phyloP scores from a whole-genome alignment of 2,329 filamentous ascomycete species.

The Pseudogymnoascus sp. region DNA sequence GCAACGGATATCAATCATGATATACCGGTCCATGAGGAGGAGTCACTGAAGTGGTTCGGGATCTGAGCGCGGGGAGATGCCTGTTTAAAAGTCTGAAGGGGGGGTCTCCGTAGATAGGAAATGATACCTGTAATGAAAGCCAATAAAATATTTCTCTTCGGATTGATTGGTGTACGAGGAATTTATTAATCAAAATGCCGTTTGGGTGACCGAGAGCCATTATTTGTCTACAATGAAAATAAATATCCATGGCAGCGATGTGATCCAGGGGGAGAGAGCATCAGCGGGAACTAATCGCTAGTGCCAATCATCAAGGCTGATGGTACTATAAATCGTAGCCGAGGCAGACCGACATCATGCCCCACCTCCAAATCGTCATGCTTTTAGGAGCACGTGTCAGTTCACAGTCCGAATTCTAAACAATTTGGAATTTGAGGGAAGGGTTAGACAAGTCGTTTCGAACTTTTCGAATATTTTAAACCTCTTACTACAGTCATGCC shows the following conservation, averaged over 20 bases:
- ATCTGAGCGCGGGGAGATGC: background rate
- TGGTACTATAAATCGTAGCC: background rate
- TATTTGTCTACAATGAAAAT: background rate
- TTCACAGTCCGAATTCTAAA: background rate
- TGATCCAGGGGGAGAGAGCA: background rate
- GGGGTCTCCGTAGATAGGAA: background rate
- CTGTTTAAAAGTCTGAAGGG: background rate
- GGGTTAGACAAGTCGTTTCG: background rate
- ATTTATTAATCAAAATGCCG: background rate
- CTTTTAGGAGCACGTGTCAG: background rate
- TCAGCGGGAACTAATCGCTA: background rate
- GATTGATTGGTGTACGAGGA: background rate
- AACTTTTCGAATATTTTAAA: background rate
- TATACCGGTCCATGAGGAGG: background rate
- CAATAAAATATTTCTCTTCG: background rate
- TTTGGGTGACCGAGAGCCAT: background rate
- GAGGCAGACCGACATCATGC: background rate
- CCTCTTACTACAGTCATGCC: background rate
- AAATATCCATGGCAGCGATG: background rate
- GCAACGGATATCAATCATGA: background rate
- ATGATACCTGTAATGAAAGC: background rate
- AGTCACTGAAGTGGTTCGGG: background rate
- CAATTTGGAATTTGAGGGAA: background rate
- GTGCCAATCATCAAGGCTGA: background rate
- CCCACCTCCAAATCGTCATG: background rate